These are phyloP conservation scores for Microsporum canis DNA, from an alignment of 2,329 filamentous ascomycete species.

Conservation along the genomic window DNA sequence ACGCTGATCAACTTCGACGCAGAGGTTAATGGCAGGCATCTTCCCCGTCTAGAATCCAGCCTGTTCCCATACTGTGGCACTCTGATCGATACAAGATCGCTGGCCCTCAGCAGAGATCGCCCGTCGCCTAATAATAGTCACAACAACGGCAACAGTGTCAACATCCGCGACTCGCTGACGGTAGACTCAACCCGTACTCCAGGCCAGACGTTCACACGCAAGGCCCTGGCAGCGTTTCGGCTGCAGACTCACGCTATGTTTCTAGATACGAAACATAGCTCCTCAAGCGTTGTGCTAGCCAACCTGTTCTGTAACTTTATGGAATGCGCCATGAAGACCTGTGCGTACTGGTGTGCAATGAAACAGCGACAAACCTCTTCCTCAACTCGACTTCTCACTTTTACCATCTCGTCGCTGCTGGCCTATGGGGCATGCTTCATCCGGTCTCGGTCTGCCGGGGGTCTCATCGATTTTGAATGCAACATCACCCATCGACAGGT, in stretches of 20 bases:
- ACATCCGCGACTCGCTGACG: slow-evolving; percentile 60
- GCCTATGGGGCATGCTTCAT: slow-evolving; percentile 46
- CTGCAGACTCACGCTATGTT: slow-evolving; percentile 61
- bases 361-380: slow-evolving; percentile 20
- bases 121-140: slow-evolving; percentile 19
- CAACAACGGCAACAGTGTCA: not conserved
- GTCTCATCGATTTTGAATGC: slow-evolving; percentile 40
- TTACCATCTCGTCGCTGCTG: slow-evolving; percentile 41
- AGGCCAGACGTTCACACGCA: slow-evolving; percentile 68
- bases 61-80: slow-evolving; percentile 82
- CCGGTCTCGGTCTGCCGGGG: not conserved
- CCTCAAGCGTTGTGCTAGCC: slow-evolving; percentile 52
- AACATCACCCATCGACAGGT: slow-evolving; percentile 50
- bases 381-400: slow-evolving; percentile 40
- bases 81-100: slow-evolving; percentile 59
- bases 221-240: slow-evolving; percentile 64
- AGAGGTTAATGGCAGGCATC: slow-evolving; percentile 41
- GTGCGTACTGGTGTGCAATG: slow-evolving; percentile 51
- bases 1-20: slow-evolving; percentile 75
- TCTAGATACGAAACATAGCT: slow-evolving; percentile 64
- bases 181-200: slow-evolving; percentile 62
- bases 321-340: slow-evolving; percentile 66
- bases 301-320: slow-evolving; percentile 65
- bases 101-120: slow-evolving; percentile 63
- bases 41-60: slow-evolving; percentile 40